Base-by-base conservation (phyloP, 495 filamentous ascomycete species). In the Aspergillus kassunensis region DNA sequence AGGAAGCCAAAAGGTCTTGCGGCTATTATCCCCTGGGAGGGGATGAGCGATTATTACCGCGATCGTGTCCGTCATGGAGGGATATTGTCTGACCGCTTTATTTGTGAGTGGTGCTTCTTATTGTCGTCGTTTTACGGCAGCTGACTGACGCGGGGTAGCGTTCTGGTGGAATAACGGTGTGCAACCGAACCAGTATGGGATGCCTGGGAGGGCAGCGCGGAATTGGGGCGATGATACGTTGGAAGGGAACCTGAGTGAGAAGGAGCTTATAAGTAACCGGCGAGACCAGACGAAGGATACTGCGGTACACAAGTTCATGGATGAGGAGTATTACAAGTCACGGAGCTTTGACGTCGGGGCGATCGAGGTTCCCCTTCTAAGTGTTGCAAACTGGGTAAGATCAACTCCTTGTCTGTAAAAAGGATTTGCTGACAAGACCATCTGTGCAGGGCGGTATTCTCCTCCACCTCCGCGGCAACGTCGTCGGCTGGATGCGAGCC, bases 381-480 rank as follows among this genome's bases (percentile, higher is more conserved):
- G 65, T 8, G 82, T 87, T 6, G 83, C 74, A 0, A 87, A 87
- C 54, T 82, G 76, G 80, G 83, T n/a, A n/a, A n/a, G n/a, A n/a
- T n/a, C n/a, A n/a, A n/a, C n/a, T n/a, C n/a, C n/a, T n/a, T n/a
- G n/a, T n/a, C n/a, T n/a, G n/a, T n/a, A n/a, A n/a, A n/a, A n/a
- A n/a, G n/a, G n/a, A n/a, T n/a, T n/a, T n/a, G n/a, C n/a, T n/a
- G n/a, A n/a, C n/a, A n/a, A n/a, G n/a, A n/a, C n/a, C n/a, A n/a
- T n/a, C n/a, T n/a, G n/a, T n/a, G n/a, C n/a, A n/a, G n/a, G 24
- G 82, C 3, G 80, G 80, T 5, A 83, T 81, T 34, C 51, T 76
- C 3, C 67, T 85, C 0, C 83, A 85, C 59, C 69, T 87, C 20
- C 67, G 83, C 9, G 84, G 84, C 1, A 87, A 87, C 54, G 74